Evolutionary conservation across 768 basidiomycete species (phyloP).

Genomic region (Phaeotremella skinneri): DNA sequence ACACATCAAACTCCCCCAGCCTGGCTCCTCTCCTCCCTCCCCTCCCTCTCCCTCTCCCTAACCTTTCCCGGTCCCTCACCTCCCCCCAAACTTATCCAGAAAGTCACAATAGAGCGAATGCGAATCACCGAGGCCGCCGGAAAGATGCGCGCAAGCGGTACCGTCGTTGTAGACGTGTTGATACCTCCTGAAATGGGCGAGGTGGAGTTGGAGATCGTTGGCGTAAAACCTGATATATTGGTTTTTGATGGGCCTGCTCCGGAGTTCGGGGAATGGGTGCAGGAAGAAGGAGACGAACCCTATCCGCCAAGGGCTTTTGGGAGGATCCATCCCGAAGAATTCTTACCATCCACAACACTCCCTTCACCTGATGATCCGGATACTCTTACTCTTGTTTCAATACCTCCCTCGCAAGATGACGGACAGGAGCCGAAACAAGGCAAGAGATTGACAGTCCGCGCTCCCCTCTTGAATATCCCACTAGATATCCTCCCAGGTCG

Average conservation of each 20-base stretch:
- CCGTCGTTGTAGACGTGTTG: conserved; percentile 42
- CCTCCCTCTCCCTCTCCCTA: conserved; percentile 29
- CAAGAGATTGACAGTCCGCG: conserved; percentile 32
- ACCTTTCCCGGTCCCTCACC: conserved; percentile 46
- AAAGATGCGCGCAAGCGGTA: conserved; percentile 45
- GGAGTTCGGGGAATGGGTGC: conserved; percentile 63
- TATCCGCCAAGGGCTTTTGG: conserved; percentile 48
- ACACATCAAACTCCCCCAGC: conserved; percentile 23
- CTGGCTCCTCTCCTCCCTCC: conserved; percentile 39
- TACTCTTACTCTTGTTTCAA: too few species aligned
- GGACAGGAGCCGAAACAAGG: conserved; percentile 18
- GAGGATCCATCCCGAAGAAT: conserved; percentile 61
- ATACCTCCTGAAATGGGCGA: conserved; percentile 68
- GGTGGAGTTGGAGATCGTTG: conserved; percentile 60
- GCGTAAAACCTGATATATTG: conserved; percentile 53
- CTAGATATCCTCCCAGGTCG: conserved; percentile 60
- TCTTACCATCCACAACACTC: conserved; percentile 54
- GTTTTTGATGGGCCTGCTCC: conserved; percentile 45
- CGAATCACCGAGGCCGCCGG: conserved; percentile 42
- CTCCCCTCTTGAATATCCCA: conserved; percentile 43
- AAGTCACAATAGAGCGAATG: conserved; percentile 49
- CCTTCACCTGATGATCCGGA: conserved; percentile 16
- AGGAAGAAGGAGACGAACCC: conserved; percentile 60
- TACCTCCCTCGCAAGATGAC: conserved; percentile 14
- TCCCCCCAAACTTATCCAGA: conserved; percentile 42